phyloP scores from a whole-genome alignment of 495 filamentous ascomycete genomes.

The Penicillium lividum region DNA sequence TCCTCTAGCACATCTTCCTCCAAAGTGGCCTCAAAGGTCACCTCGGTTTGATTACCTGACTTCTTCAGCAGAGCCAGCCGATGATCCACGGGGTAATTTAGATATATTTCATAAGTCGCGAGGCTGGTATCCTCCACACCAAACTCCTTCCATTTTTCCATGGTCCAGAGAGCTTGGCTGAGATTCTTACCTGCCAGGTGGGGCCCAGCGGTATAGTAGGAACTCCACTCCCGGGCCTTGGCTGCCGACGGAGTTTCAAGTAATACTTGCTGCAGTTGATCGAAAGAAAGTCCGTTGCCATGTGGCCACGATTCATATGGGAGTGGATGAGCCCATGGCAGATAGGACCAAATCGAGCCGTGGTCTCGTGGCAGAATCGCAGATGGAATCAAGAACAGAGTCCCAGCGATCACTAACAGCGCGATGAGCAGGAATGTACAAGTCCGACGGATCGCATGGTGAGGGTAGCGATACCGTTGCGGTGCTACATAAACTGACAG shows the following conservation, averaged over 20 bases:
- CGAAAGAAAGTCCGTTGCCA: constrained; percentile 56
- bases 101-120: constrained; percentile 81
- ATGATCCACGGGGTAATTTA: constrained; percentile 86
- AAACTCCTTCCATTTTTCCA: constrained; percentile 79
- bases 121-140: constrained; percentile 73
- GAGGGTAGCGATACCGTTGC: constrained; percentile 63
- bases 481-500: constrained; percentile 40
- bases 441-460: constrained; percentile 67
- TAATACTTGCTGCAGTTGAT: constrained; percentile 70
- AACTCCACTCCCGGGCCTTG: constrained; percentile 77
- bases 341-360: constrained; percentile 43
- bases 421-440: constrained; percentile 65
- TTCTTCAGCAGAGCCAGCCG: constrained; percentile 74
- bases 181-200: constrained; percentile 90
- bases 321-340: constrained; percentile 43
- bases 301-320: constrained; percentile 45
- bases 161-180: constrained; percentile 84
- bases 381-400: constrained; percentile 61
- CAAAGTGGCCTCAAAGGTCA: constrained; percentile 77
- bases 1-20: constrained; percentile 86
- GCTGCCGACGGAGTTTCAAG: constrained; percentile 67
- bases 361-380: constrained; percentile 36
- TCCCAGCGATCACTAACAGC: constrained; percentile 56
- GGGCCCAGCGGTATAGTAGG: constrained; percentile 85
- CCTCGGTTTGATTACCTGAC: constrained; percentile 34